These are phyloP conservation scores for Talaromyces funiculosus DNA, from an alignment of 2,329 filamentous ascomycete genomes.

Conservation along the genomic window DNA sequence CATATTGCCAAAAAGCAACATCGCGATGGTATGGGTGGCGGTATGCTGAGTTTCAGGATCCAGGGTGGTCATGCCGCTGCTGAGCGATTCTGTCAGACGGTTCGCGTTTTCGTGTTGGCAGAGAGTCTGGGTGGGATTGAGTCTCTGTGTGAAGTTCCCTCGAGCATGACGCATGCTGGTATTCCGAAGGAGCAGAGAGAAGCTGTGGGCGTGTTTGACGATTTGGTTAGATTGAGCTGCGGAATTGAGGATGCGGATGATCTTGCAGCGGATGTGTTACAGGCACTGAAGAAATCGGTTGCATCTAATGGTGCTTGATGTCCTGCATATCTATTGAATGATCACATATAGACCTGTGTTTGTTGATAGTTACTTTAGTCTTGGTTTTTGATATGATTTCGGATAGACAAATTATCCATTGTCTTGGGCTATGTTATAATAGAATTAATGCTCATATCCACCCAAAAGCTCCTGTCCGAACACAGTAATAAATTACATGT, in stretches of 20 bases:
- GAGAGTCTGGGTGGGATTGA: slow-evolving; percentile 92
- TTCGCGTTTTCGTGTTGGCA: slow-evolving; percentile 85
- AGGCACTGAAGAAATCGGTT: slow-evolving; percentile 74
- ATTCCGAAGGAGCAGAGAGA: slow-evolving; percentile 88
- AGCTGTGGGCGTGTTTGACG: slow-evolving; percentile 88
- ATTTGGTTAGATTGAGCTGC: slow-evolving; percentile 87
- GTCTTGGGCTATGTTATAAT: background rate
- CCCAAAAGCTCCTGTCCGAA: background rate
- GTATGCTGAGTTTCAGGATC: slow-evolving; percentile 96
- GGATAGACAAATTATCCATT: background rate
- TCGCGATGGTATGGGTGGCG: slow-evolving; percentile 87
- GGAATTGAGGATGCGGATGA: slow-evolving; percentile 89
- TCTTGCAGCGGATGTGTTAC: slow-evolving; percentile 71
- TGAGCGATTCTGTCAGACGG: slow-evolving; percentile 84
- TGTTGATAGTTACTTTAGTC: too few relatives aligned
- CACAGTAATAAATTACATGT: background rate
- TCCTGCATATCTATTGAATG: background rate
- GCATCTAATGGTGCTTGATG: slow-evolving; percentile 23
- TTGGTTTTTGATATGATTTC: background rate
- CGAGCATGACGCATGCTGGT: slow-evolving; percentile 94
- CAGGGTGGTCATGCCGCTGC: slow-evolving; percentile 78
- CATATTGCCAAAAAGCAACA: slow-evolving; percentile 84
- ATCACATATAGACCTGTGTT: background rate
- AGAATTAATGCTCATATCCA: background rate
- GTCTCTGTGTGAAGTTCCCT: slow-evolving; percentile 83